Base-by-base conservation (phyloP, 1,284 basidiomycete genomes). In the Leccinum solheimii region DNA sequence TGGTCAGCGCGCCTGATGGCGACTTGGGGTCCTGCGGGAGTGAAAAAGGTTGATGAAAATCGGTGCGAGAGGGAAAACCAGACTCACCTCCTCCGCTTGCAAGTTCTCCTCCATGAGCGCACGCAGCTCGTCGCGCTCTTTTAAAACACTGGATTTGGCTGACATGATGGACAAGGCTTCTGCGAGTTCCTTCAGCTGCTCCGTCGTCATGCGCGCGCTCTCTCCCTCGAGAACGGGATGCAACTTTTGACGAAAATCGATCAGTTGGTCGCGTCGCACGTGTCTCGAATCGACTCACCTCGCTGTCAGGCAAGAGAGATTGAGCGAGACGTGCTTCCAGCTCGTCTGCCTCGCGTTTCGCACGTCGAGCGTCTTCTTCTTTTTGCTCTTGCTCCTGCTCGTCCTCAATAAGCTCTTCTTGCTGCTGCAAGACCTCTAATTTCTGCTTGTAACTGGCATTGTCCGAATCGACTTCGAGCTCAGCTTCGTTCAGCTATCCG, bases 361-460 rank as follows among this genome's bases (percentile, higher is more conserved):
- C 90, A 68, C 93, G 88, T 65, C 94, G 87, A 43, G 95, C 92
- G 70, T 92, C 92, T 72, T 94, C 91, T 75, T 97, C 96, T 76
- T 97, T 96, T 76, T 94, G 86, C 70, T 99, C 97, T 78, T 99
- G 97, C 75, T 98, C 97, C 66, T 96, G 89, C 78, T 99, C 97
- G 75, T 98, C 97, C 76, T 98, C 96, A 74, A 99, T 99, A 63
- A 99, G 91, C 77, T 99, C 97, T 75, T 99, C 95, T 77, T 99
- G 97, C 75, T 99, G 94, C 72, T 97, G 92, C 75, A 99, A 81
- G 8, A 99, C 97, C 69, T 98, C 97, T 62, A 99, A 86, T 78
- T 97, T 95, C 81, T 98, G 94, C 82, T 98, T 97, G 85, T 98
- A 98, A 69, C 89, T 94, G 14, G 95, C 93, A 58, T 92, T 91